These are phyloP conservation scores for Caloboletus firmus DNA, from an alignment of 1,284 basidiomycete species.

Conservation along the genomic window DNA sequence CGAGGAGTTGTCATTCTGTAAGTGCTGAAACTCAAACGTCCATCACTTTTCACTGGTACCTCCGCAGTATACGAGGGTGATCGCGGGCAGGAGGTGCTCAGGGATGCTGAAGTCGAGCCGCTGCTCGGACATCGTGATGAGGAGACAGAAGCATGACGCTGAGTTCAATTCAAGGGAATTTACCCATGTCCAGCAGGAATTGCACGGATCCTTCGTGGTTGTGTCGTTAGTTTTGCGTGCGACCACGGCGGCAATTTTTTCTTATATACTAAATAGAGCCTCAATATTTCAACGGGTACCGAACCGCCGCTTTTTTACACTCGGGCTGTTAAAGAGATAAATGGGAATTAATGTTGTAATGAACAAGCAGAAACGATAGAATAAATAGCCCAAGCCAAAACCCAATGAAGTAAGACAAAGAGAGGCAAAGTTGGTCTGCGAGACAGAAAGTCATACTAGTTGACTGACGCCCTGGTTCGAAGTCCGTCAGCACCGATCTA, in stretches of 20 bases:
- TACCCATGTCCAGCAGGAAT: neutral
- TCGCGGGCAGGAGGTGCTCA: neutral
- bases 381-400: neutral
- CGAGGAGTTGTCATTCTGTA: constrained; percentile 61
- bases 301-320: neutral
- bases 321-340: neutral
- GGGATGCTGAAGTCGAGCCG: neutral
- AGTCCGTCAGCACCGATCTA: neutral
- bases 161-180: neutral
- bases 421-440: neutral
- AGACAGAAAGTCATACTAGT: neutral
- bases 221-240: neutral
- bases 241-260: neutral
- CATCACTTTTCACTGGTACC: no score
- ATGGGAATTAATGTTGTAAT: no score
- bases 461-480: neutral
- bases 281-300: neutral
- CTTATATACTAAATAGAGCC: neutral
- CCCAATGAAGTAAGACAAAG: no score
- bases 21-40: constrained; percentile 23
- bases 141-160: neutral
- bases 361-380: no score
- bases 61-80: constrained; percentile 14
- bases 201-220: neutral
- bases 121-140: neutral